These are phyloP conservation scores for Penicillium verhagenii DNA, from an alignment of 495 filamentous ascomycete genomes.

Conservation along the genomic window DNA sequence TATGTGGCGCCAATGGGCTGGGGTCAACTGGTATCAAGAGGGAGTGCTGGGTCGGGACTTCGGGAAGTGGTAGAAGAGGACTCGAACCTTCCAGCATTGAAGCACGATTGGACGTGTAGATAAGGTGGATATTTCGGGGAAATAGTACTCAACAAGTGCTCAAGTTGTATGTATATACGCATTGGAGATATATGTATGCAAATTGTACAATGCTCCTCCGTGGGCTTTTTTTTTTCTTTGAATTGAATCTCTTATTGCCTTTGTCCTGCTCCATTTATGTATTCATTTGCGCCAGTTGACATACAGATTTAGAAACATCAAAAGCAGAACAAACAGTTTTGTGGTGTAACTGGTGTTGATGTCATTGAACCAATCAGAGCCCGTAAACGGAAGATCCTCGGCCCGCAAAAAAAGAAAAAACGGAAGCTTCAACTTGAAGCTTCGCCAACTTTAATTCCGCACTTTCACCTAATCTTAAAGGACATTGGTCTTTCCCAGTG, in stretches of 20 bases:
- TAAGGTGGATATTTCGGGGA: too few relatives aligned
- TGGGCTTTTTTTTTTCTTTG: too few relatives aligned
- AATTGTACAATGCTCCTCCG: too few relatives aligned
- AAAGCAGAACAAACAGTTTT: not conserved
- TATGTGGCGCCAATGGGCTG: too few relatives aligned
- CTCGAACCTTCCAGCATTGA: too few relatives aligned
- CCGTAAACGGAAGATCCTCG: slow-evolving; percentile 3
- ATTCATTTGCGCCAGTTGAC: not conserved
- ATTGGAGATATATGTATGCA: too few relatives aligned
- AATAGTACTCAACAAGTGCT: too few relatives aligned
- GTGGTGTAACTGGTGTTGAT: slow-evolving; percentile 3
- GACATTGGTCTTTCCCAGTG: not conserved
- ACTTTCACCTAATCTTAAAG: not conserved
- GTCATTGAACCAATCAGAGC: not conserved
- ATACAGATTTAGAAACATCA: not conserved
- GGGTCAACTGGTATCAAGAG: too few relatives aligned
- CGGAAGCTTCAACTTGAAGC: slow-evolving; percentile 5
- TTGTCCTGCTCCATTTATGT: not conserved
- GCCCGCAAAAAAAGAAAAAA: slow-evolving; percentile 7
- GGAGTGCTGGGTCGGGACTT: too few relatives aligned
- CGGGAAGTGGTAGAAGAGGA: too few relatives aligned
- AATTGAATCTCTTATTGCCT: not conserved
- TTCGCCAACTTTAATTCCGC: not conserved
- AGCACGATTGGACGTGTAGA: too few relatives aligned
- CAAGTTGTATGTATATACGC: too few relatives aligned